Evolutionary conservation across 2,329 filamentous ascomycete genomes (phyloP).

Genomic region (Phyllosticta ampelicida): DNA sequence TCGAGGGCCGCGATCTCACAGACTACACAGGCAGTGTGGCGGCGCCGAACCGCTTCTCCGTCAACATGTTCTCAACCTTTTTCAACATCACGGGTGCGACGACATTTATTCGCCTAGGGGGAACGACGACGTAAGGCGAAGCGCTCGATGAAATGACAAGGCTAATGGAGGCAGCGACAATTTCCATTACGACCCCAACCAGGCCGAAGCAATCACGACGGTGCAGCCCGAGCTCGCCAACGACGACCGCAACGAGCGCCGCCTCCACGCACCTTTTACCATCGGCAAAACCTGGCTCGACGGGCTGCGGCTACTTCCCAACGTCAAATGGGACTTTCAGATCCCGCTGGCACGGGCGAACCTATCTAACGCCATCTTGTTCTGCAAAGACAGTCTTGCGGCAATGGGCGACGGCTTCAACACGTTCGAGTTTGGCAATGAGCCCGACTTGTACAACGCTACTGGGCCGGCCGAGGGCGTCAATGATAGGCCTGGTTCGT

Average conservation of each 20-base stretch:
- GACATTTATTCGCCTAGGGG: conserved; percentile 1
- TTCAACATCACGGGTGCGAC: neutral
- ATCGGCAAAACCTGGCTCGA: neutral
- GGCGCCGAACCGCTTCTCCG: neutral
- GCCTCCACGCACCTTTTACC: neutral
- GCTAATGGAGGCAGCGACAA: neutral
- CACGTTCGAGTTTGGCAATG: conserved; percentile 1
- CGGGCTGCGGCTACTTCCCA: neutral
- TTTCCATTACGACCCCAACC: conserved; percentile 1
- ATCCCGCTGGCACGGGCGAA: conserved; percentile 1
- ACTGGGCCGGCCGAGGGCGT: neutral
- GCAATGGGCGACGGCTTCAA: neutral
- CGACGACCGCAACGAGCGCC: neutral
- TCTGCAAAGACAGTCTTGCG: conserved; percentile 1
- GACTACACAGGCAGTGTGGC: conserved; percentile 1
- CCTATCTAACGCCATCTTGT: neutral
- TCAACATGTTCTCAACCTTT: conserved; percentile 4
- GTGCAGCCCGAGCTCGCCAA: neutral
- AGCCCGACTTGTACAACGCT: conserved; percentile 2
- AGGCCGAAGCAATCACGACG: neutral
- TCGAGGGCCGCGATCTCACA: conserved; percentile 1
- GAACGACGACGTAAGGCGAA: neutral
- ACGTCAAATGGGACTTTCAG: conserved; percentile 2
- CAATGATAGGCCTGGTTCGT: neutral
- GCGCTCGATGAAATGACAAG: neutral